Evolutionary conservation across 1,284 basidiomycete genomes (phyloP).

Genomic region (Ceratobasidium sp.): DNA sequence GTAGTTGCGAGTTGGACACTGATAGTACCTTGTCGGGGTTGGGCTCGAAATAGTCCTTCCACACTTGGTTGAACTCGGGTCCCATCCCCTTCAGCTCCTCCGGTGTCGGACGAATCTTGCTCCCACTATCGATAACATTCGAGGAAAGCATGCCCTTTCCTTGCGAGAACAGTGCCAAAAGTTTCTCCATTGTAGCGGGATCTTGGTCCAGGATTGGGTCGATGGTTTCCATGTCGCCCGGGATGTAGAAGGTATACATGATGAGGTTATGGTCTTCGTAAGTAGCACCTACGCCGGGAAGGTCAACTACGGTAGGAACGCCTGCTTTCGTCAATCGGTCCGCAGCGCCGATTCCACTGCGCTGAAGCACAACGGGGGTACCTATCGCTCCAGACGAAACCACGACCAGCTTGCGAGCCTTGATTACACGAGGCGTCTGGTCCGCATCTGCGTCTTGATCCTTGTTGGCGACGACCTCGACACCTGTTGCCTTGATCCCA

Average conservation of each 20-base stretch:
- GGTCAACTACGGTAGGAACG: conserved; percentile 60
- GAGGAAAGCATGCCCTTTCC: conserved; percentile 30
- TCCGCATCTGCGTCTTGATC: conserved; percentile 18
- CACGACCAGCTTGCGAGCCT: conserved; percentile 40
- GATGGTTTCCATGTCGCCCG: conserved; percentile 18
- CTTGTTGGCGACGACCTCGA: conserved; percentile 39
- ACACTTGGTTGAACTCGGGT: conserved; percentile 16
- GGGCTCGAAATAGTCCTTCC: conserved; percentile 31
- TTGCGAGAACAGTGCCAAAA: not conserved
- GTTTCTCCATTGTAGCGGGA: conserved; percentile 16
- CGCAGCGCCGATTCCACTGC: conserved; percentile 63
- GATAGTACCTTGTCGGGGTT: conserved; percentile 35
- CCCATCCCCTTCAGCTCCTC: conserved; percentile 33
- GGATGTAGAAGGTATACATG: conserved; percentile 14
- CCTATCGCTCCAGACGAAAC: conserved; percentile 50
- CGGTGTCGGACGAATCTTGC: conserved; percentile 38
- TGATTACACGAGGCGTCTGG: conserved; percentile 30
- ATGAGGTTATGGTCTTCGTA: conserved; percentile 60
- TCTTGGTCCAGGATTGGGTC: conserved; percentile 39
- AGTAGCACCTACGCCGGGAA: conserved; percentile 68
- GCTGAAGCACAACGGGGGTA: conserved; percentile 65
- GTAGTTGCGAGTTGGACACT: not conserved
- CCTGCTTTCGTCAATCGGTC: conserved; percentile 58
- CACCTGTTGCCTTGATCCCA: conserved; percentile 37
- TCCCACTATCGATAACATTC: conserved; percentile 30